Evolutionary conservation across 1,139 yeast species (phyloP), one percentile per base, ranked within the genome.

Genomic region (Taiozyma sp.): DNA sequence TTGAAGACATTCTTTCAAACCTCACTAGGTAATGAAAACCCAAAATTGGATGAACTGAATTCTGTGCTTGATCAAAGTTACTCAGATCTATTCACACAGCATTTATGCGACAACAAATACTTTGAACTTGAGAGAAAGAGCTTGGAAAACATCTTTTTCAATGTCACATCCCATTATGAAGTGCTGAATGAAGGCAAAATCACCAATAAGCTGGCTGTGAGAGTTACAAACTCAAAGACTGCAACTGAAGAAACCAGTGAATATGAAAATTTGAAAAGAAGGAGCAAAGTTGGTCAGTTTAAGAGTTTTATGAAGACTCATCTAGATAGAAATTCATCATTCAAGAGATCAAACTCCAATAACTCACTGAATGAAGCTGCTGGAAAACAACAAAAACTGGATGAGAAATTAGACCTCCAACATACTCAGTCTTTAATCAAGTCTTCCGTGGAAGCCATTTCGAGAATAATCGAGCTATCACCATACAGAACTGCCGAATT

Each of bases 371-470:
- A 43, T 22, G 60, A 58, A n/a, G 32, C 41, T 5, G 45, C 50
- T 41, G 52, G 46, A n/a, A 47, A 47, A 26, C 52, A 52, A 11
- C 47, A 46, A 11, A 44, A 52, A n/a, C 52, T 51, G n/a, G 53
- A 50, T 7, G 48, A 53, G 1, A 64, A 68, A 11, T 67, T 79
- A 48, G 73, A 73, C 40, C 61, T 82, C 14, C 63, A 70, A 16
- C 71, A 74, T 41, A 83, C 88, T 3, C 93, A 88, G 59, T 71
- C 75, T 1, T 77, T 88, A 52, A 70, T 90, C 43, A 83, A 83
- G 57, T 79, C 88, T 32, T 77, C 85, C 4, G 88, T 90, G 32
- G 98, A 91, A 67, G 78, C 93, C 1, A 74, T 89, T 7, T 86
- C 95, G 3, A 75, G 98, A 61, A 74, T 85, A 7, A 77, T 88